phyloP scores from a whole-genome alignment of 2,329 filamentous ascomycete genomes.

The Ceratocystiopsis minuta region DNA sequence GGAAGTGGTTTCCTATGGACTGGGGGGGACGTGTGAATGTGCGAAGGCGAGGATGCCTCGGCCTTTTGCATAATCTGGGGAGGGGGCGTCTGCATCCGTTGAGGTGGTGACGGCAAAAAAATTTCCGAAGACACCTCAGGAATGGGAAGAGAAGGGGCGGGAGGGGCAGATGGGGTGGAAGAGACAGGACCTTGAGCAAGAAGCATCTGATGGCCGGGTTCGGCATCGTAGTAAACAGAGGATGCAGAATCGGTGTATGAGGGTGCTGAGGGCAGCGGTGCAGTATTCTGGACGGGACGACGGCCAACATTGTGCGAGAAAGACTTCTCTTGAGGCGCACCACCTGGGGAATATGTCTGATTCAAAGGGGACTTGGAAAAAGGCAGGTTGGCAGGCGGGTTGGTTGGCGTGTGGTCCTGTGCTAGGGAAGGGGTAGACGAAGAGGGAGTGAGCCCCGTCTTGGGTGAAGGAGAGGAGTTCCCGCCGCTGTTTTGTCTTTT shows the following conservation, averaged over 20 bases:
- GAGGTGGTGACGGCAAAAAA: background rate
- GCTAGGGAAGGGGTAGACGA: background rate
- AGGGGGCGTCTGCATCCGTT: constrained; percentile 6
- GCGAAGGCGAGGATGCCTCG: constrained; percentile 2
- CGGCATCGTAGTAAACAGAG: constrained; percentile 2
- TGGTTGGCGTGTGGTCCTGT: constrained; percentile 13
- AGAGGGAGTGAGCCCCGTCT: background rate
- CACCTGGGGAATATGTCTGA: constrained; percentile 13
- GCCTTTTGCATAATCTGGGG: background rate
- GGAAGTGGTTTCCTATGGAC: constrained; percentile 17
- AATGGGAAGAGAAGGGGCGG: constrained; percentile 1
- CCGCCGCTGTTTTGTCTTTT: too few relatives aligned
- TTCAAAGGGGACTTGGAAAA: constrained; percentile 26
- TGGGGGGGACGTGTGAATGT: constrained; percentile 11
- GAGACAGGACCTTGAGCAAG: constrained; percentile 8
- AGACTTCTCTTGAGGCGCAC: background rate
- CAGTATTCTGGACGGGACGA: too few relatives aligned
- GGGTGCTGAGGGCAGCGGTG: constrained; percentile 1
- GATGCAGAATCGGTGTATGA: background rate
- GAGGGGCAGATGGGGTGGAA: background rate
- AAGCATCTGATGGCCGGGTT: constrained; percentile 4
- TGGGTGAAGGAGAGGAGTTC: background rate
- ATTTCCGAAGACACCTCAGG: background rate
- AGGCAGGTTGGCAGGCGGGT: constrained; percentile 11
- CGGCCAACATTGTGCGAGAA: background rate